These are phyloP conservation scores for Groenewaldozyma sp. DNA, from an alignment of 1,139 yeast species.

Conservation along the genomic window DNA sequence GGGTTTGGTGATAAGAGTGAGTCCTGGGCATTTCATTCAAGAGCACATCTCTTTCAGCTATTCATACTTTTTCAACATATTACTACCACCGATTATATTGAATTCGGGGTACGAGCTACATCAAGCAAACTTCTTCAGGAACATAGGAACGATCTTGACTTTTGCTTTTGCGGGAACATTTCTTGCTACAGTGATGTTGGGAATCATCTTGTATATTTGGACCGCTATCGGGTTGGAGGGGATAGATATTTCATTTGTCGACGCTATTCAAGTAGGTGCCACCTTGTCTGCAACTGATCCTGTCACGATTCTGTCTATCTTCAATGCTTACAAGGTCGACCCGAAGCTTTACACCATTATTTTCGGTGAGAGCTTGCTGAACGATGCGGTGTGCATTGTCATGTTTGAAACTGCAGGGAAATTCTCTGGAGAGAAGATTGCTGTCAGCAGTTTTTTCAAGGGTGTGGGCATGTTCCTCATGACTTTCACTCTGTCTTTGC, in stretches of 20 bases:
- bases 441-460: constrained; percentile 71
- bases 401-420: constrained; percentile 99
- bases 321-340: constrained; percentile 95
- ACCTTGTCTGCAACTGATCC: constrained; percentile 98
- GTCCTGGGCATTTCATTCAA: constrained; percentile 96
- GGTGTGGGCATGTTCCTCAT: constrained; percentile 90
- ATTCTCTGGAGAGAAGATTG: constrained; percentile 79
- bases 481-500: constrained; percentile 87
- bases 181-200: constrained; percentile 81
- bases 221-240: constrained; percentile 87
- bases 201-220: constrained; percentile 79
- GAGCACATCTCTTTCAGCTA: constrained; percentile 94
- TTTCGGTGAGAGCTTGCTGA: constrained; percentile 89
- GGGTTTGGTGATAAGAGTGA: constrained; percentile 77
- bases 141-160: constrained; percentile 81
- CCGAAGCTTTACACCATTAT: constrained; percentile 94
- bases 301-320: constrained; percentile 89
- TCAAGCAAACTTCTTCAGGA: constrained; percentile 89
- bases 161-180: constrained; percentile 98
- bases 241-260: constrained; percentile 80
- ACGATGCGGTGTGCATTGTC: constrained; percentile 97
- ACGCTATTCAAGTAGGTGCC: constrained; percentile 95
- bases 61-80: constrained; percentile 84
- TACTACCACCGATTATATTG: constrained; percentile 91
- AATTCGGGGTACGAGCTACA: constrained; percentile 95